Conservation (phyloP, 345 rosid species). For the Populus alba region DNA sequence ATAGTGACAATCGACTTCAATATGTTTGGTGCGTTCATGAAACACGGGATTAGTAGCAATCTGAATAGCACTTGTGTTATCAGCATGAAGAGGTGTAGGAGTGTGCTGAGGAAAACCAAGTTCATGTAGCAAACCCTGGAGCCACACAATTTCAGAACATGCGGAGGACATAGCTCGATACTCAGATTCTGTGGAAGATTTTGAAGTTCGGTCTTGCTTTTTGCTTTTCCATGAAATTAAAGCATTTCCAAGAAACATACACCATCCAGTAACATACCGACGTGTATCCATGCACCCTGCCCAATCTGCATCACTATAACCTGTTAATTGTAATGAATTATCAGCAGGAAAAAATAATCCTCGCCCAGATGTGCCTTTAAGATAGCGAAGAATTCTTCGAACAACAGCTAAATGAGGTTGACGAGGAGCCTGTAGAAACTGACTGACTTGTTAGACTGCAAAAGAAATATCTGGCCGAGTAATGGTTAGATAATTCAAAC, state of each 20-base stretch:
- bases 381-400: too few species aligned
- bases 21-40: too few species aligned
- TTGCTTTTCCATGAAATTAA: neutral
- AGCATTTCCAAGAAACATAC: neutral
- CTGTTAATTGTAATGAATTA: neutral
- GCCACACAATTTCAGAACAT: neutral
- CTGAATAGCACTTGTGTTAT: too few species aligned
- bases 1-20: too few species aligned
- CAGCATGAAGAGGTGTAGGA: neutral
- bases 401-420: neutral
- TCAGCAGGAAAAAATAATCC: neutral
- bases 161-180: neutral
- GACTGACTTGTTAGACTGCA: too few species aligned
- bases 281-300: neutral
- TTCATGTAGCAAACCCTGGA: neutral
- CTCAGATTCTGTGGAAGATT: neutral
- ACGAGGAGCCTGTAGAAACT: neutral
- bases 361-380: neutral
- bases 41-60: too few species aligned
- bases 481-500: neutral
- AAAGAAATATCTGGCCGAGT: too few species aligned
- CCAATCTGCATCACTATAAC: neutral
- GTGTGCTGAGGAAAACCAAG: neutral
- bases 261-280: neutral
- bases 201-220: neutral